Evolutionary conservation across 176 grass and related monocot genomes (phyloP), one percentile per base, ranked within the genome.

Genomic region (Carex parvula): DNA sequence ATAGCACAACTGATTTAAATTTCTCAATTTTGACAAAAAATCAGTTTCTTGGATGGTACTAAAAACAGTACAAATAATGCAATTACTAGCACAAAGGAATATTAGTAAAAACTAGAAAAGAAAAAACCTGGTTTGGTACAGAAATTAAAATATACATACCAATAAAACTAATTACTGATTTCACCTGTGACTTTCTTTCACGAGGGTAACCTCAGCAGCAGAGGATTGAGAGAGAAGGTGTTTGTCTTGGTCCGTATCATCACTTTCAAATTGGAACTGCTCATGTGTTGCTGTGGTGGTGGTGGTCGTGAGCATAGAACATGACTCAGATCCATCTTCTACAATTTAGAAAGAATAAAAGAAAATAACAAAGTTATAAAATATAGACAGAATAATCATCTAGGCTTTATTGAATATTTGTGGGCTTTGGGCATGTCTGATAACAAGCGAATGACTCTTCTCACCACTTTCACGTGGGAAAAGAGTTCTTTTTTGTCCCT

Each of bases 141-240:
- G 9, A 87, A 85, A 85, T 82, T 84, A 88, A 68, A 89, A 87
- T 85, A 33, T 79, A 92, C 85, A 89, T 68, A 87, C 88, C 71
- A 62, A 90, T 87, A 87, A 37, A 53, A 70, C 64, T 89, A 66
- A 39, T 58, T 52, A 9, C 74, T 62, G 55, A 57, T 86, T 86
- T 97, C 88, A 98, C 79, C 89, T 84, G 78, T 88, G 72, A 82
- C 83, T 76, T 86, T 95, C 95, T 78, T 91, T 91, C 41, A 93
- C 83, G 63, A 89, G 87, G 72, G 86, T 86, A 42, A 91, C 88
- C 81, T 92, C 89, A 63, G 59, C 42, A 77, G 84, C 62, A 71
- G 87, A 92, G 83, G 91, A 90, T n/a, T 87, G 80, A 56, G 88
- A 87, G 30, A 98, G 88, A 41, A 98, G 83, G 77, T 90, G 79